phyloP scores from a whole-genome alignment of 2,329 filamentous ascomycete species.

The Beauveria sp. region DNA sequence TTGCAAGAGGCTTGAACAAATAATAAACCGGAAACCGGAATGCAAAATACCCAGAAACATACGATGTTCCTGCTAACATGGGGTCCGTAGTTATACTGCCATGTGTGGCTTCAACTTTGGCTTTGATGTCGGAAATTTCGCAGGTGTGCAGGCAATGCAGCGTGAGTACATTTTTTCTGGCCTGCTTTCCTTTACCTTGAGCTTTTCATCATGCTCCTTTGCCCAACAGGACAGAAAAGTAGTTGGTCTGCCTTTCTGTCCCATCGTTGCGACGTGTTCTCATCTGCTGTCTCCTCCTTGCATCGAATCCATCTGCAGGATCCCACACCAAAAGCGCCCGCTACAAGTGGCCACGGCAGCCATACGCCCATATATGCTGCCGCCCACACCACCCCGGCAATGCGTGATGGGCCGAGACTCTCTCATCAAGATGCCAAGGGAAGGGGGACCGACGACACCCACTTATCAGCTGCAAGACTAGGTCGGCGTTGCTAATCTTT shows the following conservation, averaged over 20 bases:
- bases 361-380: neutral
- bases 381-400: constrained; percentile 1
- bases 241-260: neutral
- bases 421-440: neutral
- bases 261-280: neutral
- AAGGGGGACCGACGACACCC: neutral
- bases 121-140: constrained; percentile 21
- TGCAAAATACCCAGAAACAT: neutral
- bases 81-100: constrained; percentile 16
- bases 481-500: neutral
- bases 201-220: no score
- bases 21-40: no score
- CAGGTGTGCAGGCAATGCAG: constrained; percentile 20
- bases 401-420: neutral
- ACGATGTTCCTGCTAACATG: neutral
- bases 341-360: neutral
- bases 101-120: constrained; percentile 21
- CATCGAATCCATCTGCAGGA: neutral
- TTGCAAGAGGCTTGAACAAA: no score
- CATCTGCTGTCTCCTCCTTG: neutral
- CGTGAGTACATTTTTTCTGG: neutral
- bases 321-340: neutral
- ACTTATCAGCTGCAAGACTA: neutral
- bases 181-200: no score
- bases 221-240: no score